Percentiles rank a stretch among this genome's conserved stretches.
phyloP scores from a whole-genome alignment of 1,139 yeast species.

The Kluyveromyces sp. region DNA sequence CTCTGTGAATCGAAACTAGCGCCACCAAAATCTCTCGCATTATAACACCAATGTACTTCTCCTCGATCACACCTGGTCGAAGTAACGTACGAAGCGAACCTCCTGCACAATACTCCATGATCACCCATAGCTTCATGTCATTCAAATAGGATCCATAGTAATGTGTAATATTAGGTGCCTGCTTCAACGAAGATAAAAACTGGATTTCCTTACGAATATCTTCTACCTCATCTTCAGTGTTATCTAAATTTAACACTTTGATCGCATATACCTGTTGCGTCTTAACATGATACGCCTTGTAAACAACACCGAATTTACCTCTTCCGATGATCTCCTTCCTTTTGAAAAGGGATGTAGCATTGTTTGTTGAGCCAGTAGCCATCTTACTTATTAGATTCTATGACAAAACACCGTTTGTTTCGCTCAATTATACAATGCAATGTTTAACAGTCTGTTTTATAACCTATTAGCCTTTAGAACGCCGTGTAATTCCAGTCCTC shows the following conservation, averaged over 20 bases:
- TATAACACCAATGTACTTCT: conserved; percentile 70
- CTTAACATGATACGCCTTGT: conserved; percentile 54
- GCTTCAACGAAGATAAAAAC: conserved; percentile 72
- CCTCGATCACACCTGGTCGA: conserved; percentile 85
- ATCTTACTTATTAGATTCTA: not conserved
- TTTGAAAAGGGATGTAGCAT: conserved; percentile 43
- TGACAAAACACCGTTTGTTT: not conserved
- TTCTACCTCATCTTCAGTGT: conserved; percentile 87
- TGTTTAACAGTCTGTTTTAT: too few species aligned
- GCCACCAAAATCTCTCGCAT: conserved; percentile 76
- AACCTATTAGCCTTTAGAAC: too few species aligned
- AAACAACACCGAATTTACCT: conserved; percentile 95
- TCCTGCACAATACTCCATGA: conserved; percentile 97
- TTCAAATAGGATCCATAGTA: conserved; percentile 83
- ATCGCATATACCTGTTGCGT: conserved; percentile 78
- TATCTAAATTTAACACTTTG: conserved; percentile 84
- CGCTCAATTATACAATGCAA: not conserved
- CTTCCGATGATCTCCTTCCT: conserved; percentile 89
- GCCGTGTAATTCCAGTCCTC: too few species aligned
- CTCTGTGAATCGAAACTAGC: conserved; percentile 70
- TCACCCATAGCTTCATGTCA: conserved; percentile 90
- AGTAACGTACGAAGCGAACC: conserved; percentile 86
- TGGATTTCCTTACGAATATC: conserved; percentile 94
- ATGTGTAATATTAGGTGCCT: conserved; percentile 83
- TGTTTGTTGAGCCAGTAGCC: conserved; percentile 6